These are phyloP conservation scores for Cephaloascus albidus DNA, from an alignment of 805 yeast species.

Conservation along the genomic window DNA sequence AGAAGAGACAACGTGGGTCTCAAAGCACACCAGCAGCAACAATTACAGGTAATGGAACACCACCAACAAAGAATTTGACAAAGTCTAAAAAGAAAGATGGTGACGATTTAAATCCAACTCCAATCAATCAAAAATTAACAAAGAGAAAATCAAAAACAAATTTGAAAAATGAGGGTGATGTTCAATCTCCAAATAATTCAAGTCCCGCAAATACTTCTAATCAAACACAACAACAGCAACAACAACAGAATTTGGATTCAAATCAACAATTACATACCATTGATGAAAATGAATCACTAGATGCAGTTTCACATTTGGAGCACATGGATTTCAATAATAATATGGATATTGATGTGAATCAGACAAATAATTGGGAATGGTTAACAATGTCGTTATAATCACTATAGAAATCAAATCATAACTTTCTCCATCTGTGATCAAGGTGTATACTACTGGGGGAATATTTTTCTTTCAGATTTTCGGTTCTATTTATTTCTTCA, in stretches of 20 bases:
- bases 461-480: too few species aligned
- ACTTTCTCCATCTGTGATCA: too few species aligned
- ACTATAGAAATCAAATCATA: too few species aligned
- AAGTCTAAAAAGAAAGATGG: slow-evolving; percentile 25
- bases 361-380: slow-evolving; percentile 34
- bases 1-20: slow-evolving; percentile 72
- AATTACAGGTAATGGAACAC: slow-evolving; percentile 4
- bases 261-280: not conserved
- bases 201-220: not conserved
- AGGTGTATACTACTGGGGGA: too few species aligned
- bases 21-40: slow-evolving; percentile 14
- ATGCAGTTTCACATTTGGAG: not conserved
- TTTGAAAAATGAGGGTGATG: slow-evolving; percentile 6
- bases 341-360: slow-evolving; percentile 1
- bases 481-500: too few species aligned
- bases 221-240: not conserved
- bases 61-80: slow-evolving; percentile 6
- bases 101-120: slow-evolving; percentile 40
- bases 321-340: slow-evolving; percentile 2
- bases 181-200: not conserved
- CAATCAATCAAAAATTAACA: slow-evolving; percentile 12
- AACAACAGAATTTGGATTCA: slow-evolving; percentile 1
- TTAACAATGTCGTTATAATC: slow-evolving; percentile 33
- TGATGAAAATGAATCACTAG: not conserved
- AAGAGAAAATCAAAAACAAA: slow-evolving; percentile 2